Conservation (phyloP, 371 early-diverging fungal species). For the Polyrhizophydium stewartii region DNA sequence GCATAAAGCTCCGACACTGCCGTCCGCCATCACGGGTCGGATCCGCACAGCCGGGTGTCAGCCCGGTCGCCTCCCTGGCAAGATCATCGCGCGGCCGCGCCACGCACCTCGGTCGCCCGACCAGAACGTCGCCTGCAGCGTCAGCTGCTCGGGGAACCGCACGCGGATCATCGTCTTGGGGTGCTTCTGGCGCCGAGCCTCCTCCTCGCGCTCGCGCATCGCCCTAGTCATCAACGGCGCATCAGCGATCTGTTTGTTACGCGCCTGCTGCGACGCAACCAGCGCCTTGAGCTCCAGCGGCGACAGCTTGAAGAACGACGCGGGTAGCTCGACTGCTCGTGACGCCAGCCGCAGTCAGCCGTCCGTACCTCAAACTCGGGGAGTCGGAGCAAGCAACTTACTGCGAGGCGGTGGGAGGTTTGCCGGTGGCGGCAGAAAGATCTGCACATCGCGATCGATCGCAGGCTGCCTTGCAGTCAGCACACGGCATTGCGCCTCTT, state of each 20-base stretch:
- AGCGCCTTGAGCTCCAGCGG: slow-evolving; percentile 40
- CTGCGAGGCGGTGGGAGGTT: neutral
- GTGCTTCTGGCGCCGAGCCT: slow-evolving; percentile 33
- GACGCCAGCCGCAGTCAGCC: slow-evolving; percentile 1
- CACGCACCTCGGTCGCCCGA: slow-evolving; percentile 31
- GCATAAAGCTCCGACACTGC: slow-evolving; percentile 13
- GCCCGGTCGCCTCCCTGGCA: slow-evolving; percentile 9
- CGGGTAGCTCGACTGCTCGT: slow-evolving; percentile 43
- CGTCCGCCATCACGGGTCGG: slow-evolving; percentile 16
- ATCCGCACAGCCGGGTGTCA: slow-evolving; percentile 4
- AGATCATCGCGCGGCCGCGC: slow-evolving; percentile 4
- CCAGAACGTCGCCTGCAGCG: slow-evolving; percentile 46
- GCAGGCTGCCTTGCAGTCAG: too few species aligned
- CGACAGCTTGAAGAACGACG: slow-evolving; percentile 53
- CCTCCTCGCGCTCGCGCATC: slow-evolving; percentile 48
- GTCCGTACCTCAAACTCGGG: neutral
- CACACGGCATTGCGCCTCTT: too few species aligned
- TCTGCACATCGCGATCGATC: neutral
- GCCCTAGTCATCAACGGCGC: slow-evolving; percentile 50
- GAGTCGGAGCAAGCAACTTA: neutral
- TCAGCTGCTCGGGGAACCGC: slow-evolving; percentile 47
- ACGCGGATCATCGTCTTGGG: slow-evolving; percentile 56
- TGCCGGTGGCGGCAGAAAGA: neutral
- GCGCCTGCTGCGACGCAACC: slow-evolving; percentile 12
- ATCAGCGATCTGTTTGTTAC: slow-evolving; percentile 11